These are phyloP conservation scores for Misopates orontium DNA, from an alignment of 257 asterid genomes.

Conservation along the genomic window DNA sequence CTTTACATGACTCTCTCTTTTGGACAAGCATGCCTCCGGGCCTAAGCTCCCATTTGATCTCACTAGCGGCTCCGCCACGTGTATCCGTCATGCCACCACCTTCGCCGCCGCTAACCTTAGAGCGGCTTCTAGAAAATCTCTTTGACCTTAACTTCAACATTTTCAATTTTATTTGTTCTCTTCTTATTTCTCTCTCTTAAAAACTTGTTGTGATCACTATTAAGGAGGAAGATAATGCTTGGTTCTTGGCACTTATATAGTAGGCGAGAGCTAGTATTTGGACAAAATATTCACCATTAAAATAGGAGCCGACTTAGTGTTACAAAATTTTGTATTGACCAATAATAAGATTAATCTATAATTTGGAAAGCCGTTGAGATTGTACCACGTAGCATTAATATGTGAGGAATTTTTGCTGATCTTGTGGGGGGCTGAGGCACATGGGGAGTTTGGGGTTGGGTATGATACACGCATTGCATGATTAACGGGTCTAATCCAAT, in stretches of 20 bases:
- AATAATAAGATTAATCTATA: constrained; percentile 4
- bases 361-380: constrained; percentile 24
- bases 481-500: constrained; percentile 38
- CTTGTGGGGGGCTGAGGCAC: constrained; percentile 49
- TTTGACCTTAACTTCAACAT: constrained; percentile 73
- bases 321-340: constrained; percentile 10
- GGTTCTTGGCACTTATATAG: constrained; percentile 40
- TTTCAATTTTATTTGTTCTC: constrained; percentile 2
- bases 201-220: constrained; percentile 1
- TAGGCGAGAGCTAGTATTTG: constrained; percentile 31
- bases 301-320: constrained; percentile 24
- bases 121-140: constrained; percentile 59
- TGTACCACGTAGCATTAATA: constrained; percentile 31
- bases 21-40: constrained; percentile 95
- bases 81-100: background rate
- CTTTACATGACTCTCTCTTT: constrained; percentile 45
- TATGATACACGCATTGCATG: constrained; percentile 35
- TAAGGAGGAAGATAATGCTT: constrained; percentile 16
- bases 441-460: constrained; percentile 36
- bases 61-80: constrained; percentile 23
- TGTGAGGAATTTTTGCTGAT: constrained; percentile 33
- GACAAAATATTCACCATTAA: constrained; percentile 34
- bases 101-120: constrained; percentile 33
- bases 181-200: background rate
- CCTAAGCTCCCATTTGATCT: constrained; percentile 78